phyloP scores from a whole-genome alignment of 257 asterid species.

The Gynochthodes officinalis region DNA sequence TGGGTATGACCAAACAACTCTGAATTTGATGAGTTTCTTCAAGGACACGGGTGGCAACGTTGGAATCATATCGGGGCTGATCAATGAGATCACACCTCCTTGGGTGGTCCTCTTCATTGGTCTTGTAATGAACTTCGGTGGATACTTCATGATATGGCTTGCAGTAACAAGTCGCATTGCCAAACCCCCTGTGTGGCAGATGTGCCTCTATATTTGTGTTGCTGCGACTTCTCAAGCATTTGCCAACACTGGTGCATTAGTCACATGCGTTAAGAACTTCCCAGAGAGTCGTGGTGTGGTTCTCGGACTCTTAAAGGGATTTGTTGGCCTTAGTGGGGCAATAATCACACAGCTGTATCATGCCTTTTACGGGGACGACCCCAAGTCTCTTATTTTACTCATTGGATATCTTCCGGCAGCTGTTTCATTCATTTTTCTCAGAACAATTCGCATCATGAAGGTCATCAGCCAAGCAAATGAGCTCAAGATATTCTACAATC shows the following conservation, averaged over 20 bases:
- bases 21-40: slow-evolving; percentile 53
- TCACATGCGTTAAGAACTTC: slow-evolving; percentile 64
- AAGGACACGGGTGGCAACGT: slow-evolving; percentile 62
- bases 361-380: slow-evolving; percentile 43
- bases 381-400: slow-evolving; percentile 41
- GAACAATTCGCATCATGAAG: slow-evolving; percentile 38
- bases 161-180: slow-evolving; percentile 36
- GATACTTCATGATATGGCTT: slow-evolving; percentile 73
- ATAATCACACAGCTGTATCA: slow-evolving; percentile 53
- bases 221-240: slow-evolving; percentile 68
- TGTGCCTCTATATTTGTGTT: slow-evolving; percentile 55
- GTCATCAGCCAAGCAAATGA: slow-evolving; percentile 36
- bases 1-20: slow-evolving; percentile 60
- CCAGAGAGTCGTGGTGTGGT: slow-evolving; percentile 61
- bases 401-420: slow-evolving; percentile 66
- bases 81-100: slow-evolving; percentile 56
- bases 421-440: slow-evolving; percentile 39
- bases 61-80: slow-evolving; percentile 49
- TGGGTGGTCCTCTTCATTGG: slow-evolving; percentile 61
- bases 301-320: slow-evolving; percentile 52
- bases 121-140: slow-evolving; percentile 47
- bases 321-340: slow-evolving; percentile 67
- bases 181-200: slow-evolving; percentile 53
- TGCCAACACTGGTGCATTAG: slow-evolving; percentile 58
- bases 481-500: slow-evolving; percentile 39